A percentile compares a stretch with the other conserved stretches of the same genome.
These are phyloP conservation scores for Vigna reflexopilosa DNA, from an alignment of 306 rosid genomes.

Conservation along the genomic window DNA sequence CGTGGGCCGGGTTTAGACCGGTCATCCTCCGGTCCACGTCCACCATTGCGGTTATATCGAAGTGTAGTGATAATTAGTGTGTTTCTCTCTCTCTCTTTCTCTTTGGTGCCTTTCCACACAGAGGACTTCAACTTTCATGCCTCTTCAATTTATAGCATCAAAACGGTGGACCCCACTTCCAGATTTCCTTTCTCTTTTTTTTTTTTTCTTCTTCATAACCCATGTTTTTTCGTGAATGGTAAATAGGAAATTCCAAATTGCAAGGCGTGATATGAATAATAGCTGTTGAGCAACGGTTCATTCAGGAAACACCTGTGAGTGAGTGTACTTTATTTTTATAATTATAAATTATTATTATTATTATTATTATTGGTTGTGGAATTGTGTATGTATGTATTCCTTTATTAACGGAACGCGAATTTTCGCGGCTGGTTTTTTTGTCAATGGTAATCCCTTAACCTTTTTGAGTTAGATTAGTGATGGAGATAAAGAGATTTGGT, in stretches of 20 bases:
- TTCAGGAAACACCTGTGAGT: slow-evolving; percentile 39
- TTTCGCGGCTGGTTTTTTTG: background rate
- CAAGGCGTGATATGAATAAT: slow-evolving; percentile 31
- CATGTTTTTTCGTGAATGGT: slow-evolving; percentile 41
- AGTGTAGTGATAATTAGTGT: background rate
- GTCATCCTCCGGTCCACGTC: slow-evolving; percentile 98
- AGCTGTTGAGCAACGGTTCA: slow-evolving; percentile 61
- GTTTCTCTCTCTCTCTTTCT: background rate
- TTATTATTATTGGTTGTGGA: background rate
- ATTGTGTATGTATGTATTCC: background rate
- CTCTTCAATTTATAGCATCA: slow-evolving; percentile 57
- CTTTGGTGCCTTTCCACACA: slow-evolving; percentile 32
- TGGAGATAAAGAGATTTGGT: slow-evolving; percentile 3
- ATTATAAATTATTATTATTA: background rate
- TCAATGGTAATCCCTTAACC: background rate
- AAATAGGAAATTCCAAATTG: slow-evolving; percentile 23
- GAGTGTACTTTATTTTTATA: slow-evolving; percentile 5
- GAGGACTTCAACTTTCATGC: slow-evolving; percentile 33
- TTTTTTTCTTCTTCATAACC: background rate
- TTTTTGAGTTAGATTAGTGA: background rate
- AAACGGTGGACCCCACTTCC: slow-evolving; percentile 47
- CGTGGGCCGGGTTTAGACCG: slow-evolving; percentile 93
- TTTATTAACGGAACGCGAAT: slow-evolving; percentile 35
- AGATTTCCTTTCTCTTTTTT: slow-evolving; percentile 9
- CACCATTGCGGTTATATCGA: slow-evolving; percentile 63